Percentiles rank a stretch among this genome's conserved stretches.
Evolutionary conservation across 2,329 filamentous ascomycete species (phyloP).

Genomic region (Alternaria sp.): DNA sequence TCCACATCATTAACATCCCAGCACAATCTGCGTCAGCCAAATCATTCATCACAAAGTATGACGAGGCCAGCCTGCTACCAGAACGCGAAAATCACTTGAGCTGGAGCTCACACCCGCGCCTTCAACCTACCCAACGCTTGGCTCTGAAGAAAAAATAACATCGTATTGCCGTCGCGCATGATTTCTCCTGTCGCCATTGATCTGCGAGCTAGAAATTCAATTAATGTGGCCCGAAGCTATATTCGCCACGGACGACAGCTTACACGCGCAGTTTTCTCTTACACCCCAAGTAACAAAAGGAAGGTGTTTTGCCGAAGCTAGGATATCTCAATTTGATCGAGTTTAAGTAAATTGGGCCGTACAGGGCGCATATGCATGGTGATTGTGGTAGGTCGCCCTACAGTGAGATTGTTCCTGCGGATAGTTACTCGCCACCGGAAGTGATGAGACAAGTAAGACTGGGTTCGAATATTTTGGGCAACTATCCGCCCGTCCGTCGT

Average conservation of each 20-base stretch:
- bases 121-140: not conserved
- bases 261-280: not conserved
- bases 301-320: not conserved
- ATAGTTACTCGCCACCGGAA: not conserved
- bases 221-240: not conserved
- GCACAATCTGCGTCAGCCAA: not conserved
- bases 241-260: not conserved
- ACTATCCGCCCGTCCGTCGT: not conserved
- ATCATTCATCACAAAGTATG: not conserved
- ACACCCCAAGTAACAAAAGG: not conserved
- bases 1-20: not conserved
- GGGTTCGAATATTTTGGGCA: too few species aligned
- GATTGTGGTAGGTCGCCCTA: too few species aligned
- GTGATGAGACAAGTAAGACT: not conserved
- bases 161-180: not conserved
- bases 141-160: not conserved
- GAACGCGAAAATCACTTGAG: not conserved
- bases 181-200: not conserved
- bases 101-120: not conserved
- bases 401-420: too few species aligned
- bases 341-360: not conserved
- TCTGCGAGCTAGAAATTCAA: not conserved
- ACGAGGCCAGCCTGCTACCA: not conserved
- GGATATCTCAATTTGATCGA: not conserved
- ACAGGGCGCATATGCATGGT: too few species aligned